These are phyloP conservation scores for Clathrospora elynae DNA, from an alignment of 2,329 filamentous ascomycete species.

Conservation along the genomic window DNA sequence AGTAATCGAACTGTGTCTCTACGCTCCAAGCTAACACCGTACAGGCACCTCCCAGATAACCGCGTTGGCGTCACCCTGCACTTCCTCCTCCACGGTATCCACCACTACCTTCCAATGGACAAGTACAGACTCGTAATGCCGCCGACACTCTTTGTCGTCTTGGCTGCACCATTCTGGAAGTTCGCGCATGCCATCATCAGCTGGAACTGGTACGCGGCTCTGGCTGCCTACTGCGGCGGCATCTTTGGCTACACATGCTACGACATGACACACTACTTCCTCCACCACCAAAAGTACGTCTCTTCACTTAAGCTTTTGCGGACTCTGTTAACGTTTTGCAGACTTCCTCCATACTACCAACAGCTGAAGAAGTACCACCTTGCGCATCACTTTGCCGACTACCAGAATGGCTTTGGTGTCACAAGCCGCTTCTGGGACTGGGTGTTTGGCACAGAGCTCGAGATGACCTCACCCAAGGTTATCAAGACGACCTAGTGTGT, in stretches of 20 bases:
- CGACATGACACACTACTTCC: constrained; percentile 97
- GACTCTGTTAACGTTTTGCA: constrained; percentile 35
- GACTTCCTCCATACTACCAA: constrained; percentile 85
- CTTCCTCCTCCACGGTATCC: constrained; percentile 94
- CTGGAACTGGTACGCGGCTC: constrained; percentile 82
- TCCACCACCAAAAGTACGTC: constrained; percentile 85
- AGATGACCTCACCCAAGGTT: constrained; percentile 56
- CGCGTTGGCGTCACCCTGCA: constrained; percentile 83
- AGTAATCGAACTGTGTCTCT: constrained; percentile 43
- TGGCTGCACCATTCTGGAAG: constrained; percentile 91
- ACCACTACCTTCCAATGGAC: constrained; percentile 99
- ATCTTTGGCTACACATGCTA: constrained; percentile 97
- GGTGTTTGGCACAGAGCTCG: constrained; percentile 87
- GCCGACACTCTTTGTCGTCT: constrained; percentile 79
- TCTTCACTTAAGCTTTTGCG: background rate
- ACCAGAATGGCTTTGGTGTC: constrained; percentile 95
- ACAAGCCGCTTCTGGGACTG: constrained; percentile 95
- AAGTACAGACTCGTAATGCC: constrained; percentile 97
- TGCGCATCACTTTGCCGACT: constrained; percentile 96
- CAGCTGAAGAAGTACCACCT: constrained; percentile 97
- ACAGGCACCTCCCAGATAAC: constrained; percentile 86
- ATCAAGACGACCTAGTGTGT: constrained; percentile 49
- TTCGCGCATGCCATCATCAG: constrained; percentile 81
- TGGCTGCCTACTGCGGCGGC: constrained; percentile 82
- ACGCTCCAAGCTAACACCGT: constrained; percentile 12